Evolutionary conservation across 345 rosid species (phyloP).

Genomic region (Moricandia arvensis): DNA sequence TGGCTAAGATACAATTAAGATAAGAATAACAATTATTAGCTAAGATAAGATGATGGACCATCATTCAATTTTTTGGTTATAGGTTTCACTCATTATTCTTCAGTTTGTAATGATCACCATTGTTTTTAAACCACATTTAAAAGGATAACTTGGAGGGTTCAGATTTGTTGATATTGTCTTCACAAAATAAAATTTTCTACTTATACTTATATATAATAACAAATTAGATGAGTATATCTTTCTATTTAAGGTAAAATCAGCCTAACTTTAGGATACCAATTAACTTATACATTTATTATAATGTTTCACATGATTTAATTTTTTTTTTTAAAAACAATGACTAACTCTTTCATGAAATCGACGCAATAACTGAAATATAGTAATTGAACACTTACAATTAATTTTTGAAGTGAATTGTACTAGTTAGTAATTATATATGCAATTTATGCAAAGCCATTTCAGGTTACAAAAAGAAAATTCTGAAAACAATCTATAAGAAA

Average conservation of each 20-base stretch:
- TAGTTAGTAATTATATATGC: too few relatives aligned
- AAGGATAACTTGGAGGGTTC: background rate
- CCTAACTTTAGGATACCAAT: background rate
- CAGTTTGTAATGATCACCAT: conserved; percentile 10
- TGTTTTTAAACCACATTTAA: background rate
- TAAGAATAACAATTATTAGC: background rate
- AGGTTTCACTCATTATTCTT: conserved; percentile 6
- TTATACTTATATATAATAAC: background rate
- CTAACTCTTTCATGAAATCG: too few relatives aligned
- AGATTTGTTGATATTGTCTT: background rate
- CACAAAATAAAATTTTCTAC: background rate
- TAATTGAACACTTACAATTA: too few relatives aligned
- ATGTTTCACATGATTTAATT: too few relatives aligned
- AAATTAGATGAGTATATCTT: background rate
- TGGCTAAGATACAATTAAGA: background rate
- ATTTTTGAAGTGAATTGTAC: too few relatives aligned
- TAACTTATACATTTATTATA: too few relatives aligned
- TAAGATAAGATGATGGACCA: conserved; percentile 25
- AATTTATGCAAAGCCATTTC: too few relatives aligned
- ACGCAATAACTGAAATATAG: too few relatives aligned
- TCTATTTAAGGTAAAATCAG: too few relatives aligned
- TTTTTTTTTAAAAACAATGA: too few relatives aligned
- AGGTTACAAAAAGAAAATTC: too few relatives aligned
- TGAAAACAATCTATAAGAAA: too few relatives aligned
- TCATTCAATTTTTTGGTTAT: conserved; percentile 16